Conservation (phyloP, 345 rosid species). For the Eucalyptus regnans region DNA sequence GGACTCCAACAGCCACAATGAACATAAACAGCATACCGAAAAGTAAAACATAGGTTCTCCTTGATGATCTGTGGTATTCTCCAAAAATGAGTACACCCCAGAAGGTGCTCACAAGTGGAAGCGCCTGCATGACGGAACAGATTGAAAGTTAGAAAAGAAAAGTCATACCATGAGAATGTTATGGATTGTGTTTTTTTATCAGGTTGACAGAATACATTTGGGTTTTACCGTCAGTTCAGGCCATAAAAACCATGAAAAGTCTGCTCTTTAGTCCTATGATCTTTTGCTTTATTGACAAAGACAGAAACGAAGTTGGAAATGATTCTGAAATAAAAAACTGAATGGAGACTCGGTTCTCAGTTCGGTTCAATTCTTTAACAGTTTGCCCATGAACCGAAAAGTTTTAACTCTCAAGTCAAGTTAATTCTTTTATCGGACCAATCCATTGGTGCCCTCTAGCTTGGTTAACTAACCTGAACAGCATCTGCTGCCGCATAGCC, state of each 20-base stretch:
- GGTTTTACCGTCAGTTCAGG: neutral
- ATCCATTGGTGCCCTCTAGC: neutral
- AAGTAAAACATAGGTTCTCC: constrained; percentile 52
- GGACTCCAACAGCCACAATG: constrained; percentile 57
- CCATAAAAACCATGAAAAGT: neutral
- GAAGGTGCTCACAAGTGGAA: constrained; percentile 86
- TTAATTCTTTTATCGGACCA: neutral
- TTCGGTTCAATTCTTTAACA: neutral
- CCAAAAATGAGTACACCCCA: constrained; percentile 82
- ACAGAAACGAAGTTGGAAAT: neutral
- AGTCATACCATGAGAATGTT: neutral
- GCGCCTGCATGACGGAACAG: constrained; percentile 43
- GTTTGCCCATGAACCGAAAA: neutral
- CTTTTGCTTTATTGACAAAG: neutral
- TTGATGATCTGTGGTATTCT: constrained; percentile 69
- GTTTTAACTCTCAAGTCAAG: neutral
- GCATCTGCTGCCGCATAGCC: constrained; percentile 90
- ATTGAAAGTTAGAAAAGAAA: neutral
- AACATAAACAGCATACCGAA: constrained; percentile 67
- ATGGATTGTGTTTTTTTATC: neutral
- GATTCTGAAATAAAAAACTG: neutral
- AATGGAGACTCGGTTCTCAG: neutral
- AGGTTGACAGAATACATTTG: neutral
- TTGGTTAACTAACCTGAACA: constrained; percentile 44
- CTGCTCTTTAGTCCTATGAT: neutral